Percentiles rank a stretch among this genome's conserved stretches.
Evolutionary conservation across 2,329 filamentous ascomycete species (phyloP).

Genomic region (Xylariales sp.): DNA sequence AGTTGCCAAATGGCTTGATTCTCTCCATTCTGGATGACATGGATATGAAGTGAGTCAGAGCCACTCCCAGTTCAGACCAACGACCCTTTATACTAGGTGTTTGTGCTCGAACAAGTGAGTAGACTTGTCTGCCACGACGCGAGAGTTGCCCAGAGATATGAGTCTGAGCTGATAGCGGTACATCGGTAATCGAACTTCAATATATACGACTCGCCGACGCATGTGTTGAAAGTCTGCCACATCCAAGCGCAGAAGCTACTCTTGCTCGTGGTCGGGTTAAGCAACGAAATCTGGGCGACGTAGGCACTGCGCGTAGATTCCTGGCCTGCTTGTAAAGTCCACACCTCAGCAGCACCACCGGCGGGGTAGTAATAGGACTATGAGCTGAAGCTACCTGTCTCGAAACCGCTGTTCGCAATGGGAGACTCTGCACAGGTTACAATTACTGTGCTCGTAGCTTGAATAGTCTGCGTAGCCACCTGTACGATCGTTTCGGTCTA

Average conservation of each 20-base stretch:
- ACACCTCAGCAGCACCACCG: neutral
- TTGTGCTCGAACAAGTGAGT: too few relatives aligned
- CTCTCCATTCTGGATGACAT: too few relatives aligned
- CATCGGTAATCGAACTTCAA: neutral
- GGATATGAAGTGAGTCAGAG: too few relatives aligned
- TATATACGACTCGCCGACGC: neutral
- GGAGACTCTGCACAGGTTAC: neutral
- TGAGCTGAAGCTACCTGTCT: neutral
- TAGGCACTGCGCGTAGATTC: neutral
- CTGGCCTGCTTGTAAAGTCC: neutral
- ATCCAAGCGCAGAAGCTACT: neutral
- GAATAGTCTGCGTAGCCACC: neutral
- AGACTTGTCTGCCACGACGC: too few relatives aligned
- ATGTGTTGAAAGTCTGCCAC: neutral
- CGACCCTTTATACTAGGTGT: too few relatives aligned
- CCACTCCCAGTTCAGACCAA: too few relatives aligned
- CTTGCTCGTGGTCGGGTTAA: neutral
- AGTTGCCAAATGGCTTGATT: too few relatives aligned
- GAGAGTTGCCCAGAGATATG: too few relatives aligned
- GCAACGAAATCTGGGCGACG: neutral
- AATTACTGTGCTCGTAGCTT: neutral
- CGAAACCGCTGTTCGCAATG: slow-evolving; percentile 1
- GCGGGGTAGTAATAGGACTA: neutral
- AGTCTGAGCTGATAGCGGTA: slow-evolving; percentile 1
- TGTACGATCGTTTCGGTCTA: neutral